Conservation (phyloP, 1,139 yeast species). For the Hansenula anomala region DNA sequence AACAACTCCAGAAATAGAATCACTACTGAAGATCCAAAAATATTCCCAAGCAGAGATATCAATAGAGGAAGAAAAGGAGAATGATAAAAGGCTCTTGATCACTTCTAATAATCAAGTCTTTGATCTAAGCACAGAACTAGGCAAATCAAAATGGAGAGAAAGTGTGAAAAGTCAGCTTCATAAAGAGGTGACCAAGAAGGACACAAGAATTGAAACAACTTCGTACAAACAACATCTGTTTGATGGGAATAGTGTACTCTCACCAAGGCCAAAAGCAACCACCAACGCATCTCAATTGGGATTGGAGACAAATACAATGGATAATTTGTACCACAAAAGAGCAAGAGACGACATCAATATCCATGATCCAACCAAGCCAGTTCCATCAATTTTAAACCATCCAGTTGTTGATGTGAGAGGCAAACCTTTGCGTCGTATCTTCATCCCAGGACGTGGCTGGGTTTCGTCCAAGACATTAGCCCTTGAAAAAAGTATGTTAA, state of each 20-base stretch:
- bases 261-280: no score
- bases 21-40: no score
- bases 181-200: no score
- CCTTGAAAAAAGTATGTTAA: slow-evolving; percentile 23
- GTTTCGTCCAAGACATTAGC: slow-evolving; percentile 33
- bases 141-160: slow-evolving; percentile 24
- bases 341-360: slow-evolving; percentile 21
- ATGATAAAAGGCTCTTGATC: not conserved
- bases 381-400: slow-evolving; percentile 22
- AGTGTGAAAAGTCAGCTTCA: no score
- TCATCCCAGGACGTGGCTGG: slow-evolving; percentile 55
- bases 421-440: slow-evolving; percentile 38
- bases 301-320: no score
- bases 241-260: no score
- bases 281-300: no score
- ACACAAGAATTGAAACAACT: no score
- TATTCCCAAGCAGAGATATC: no score
- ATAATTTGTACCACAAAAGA: not conserved
- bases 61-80: no score
- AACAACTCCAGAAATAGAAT: no score
- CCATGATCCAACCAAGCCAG: slow-evolving; percentile 17
- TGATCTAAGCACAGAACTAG: slow-evolving; percentile 28
- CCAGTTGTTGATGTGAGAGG: slow-evolving; percentile 28
- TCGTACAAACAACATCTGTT: no score
- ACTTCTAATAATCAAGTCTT: slow-evolving; percentile 20